A percentile compares a stretch with the other conserved stretches of the same genome.
These are phyloP conservation scores for Verticillium zaregamsianum DNA, from an alignment of 2,329 filamentous ascomycete genomes.

Conservation along the genomic window DNA sequence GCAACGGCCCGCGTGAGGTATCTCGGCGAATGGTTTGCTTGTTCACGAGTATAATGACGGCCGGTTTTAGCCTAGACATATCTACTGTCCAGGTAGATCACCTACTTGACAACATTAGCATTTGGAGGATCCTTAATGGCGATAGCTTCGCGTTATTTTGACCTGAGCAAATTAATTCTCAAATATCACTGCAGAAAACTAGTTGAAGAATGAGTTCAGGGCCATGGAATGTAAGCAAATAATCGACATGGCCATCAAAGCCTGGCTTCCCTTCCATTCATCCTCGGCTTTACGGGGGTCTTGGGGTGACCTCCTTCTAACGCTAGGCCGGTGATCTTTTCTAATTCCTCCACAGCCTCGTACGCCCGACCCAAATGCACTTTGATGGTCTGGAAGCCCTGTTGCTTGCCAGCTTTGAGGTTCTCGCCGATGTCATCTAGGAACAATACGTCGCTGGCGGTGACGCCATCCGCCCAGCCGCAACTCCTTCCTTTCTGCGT, in stretches of 20 bases:
- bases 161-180: too few species aligned
- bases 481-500: slow-evolving; percentile 30
- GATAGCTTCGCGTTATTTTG: not conserved
- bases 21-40: not conserved
- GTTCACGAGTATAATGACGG: not conserved
- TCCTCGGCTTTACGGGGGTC: slow-evolving; percentile 37
- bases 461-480: slow-evolving; percentile 49
- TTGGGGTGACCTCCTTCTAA: slow-evolving; percentile 53
- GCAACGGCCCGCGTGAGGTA: not conserved
- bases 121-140: not conserved
- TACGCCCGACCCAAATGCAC: slow-evolving; percentile 73
- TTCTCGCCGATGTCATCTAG: slow-evolving; percentile 95
- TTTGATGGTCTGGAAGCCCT: slow-evolving; percentile 80
- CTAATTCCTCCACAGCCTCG: slow-evolving; percentile 78
- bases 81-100: not conserved
- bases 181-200: too few species aligned
- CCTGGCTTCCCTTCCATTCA: slow-evolving; percentile 34
- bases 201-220: too few species aligned
- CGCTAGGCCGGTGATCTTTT: slow-evolving; percentile 65
- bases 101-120: not conserved
- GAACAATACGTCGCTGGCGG: slow-evolving; percentile 71
- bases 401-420: slow-evolving; percentile 69
- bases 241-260: slow-evolving; percentile 25
- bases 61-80: not conserved
- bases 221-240: too few species aligned